phyloP scores from a whole-genome alignment of 352 stramenopile species.

The Phytophthora sp. region DNA sequence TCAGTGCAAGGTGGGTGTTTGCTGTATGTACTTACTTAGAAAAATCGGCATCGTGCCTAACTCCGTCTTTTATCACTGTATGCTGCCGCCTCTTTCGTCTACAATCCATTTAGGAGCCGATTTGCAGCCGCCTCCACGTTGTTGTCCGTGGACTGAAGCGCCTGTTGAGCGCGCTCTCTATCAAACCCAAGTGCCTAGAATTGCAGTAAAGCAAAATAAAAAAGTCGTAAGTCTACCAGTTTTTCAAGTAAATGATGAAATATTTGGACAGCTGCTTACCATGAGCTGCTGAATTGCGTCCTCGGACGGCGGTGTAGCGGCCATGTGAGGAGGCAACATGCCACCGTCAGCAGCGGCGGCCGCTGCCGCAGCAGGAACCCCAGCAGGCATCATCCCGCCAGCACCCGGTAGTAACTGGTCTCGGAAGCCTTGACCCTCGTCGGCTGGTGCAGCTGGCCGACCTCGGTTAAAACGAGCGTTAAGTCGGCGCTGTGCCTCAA shows the following conservation, averaged over 20 bases:
- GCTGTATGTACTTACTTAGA: constrained; percentile 27
- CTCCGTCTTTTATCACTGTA: constrained; percentile 19
- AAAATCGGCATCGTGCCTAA: constrained; percentile 21
- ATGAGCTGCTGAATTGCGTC: constrained; percentile 82
- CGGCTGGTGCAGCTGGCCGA: constrained; percentile 28
- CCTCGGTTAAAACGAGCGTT: constrained; percentile 54
- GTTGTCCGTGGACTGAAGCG: constrained; percentile 78
- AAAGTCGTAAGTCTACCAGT: constrained; percentile 7
- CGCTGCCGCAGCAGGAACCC: constrained; percentile 16
- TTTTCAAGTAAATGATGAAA: constrained; percentile 7
- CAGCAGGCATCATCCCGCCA: constrained; percentile 44
- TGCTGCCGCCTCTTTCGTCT: constrained; percentile 26
- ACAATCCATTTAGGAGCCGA: constrained; percentile 78
- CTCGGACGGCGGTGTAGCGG: constrained; percentile 69
- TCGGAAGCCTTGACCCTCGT: constrained; percentile 70
- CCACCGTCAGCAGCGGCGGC: constrained; percentile 18
- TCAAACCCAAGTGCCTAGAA: constrained; percentile 31
- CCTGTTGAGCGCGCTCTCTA: constrained; percentile 57
- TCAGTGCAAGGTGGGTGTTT: not conserved
- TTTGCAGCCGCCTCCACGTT: constrained; percentile 90
- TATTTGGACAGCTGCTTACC: constrained; percentile 36
- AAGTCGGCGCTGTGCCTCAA: constrained; percentile 76
- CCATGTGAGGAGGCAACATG: constrained; percentile 65
- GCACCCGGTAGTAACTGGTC: constrained; percentile 82
- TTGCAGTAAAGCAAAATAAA: constrained; percentile 10